Conservation (phyloP, 2,329 filamentous ascomycete genomes). For the Lachnellula occidentalis region DNA sequence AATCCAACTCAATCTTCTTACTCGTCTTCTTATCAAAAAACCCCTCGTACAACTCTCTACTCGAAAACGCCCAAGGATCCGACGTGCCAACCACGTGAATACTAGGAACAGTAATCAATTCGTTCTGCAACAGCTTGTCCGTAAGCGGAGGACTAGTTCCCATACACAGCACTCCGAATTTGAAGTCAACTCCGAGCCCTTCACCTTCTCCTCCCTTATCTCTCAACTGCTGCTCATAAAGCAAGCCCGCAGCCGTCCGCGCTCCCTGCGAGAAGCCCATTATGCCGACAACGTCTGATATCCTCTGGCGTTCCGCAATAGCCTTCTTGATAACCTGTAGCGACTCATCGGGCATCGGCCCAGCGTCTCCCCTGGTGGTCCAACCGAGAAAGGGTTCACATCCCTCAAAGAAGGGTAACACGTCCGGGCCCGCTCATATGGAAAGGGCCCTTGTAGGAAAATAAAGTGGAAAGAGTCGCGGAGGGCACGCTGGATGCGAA, state of each 20-base stretch:
- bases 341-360: constrained; percentile 4
- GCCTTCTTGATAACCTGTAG: background rate
- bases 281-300: constrained; percentile 43
- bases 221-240: constrained; percentile 53
- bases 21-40: constrained; percentile 15
- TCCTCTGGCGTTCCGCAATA: background rate
- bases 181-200: constrained; percentile 9
- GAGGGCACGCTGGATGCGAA: constrained; percentile 11
- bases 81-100: constrained; percentile 21
- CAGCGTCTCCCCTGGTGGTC: constrained; percentile 4
- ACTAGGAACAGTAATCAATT: constrained; percentile 15
- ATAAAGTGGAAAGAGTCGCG: constrained; percentile 10
- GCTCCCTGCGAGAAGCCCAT: constrained; percentile 65
- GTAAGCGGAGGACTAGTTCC: constrained; percentile 15
- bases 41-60: constrained; percentile 9
- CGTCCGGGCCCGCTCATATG: constrained; percentile 10
- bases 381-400: constrained; percentile 14
- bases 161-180: constrained; percentile 20
- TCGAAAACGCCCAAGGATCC: constrained; percentile 21
- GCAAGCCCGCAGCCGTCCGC: constrained; percentile 53
- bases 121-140: constrained; percentile 8
- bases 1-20: constrained; percentile 18
- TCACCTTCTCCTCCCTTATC: background rate
- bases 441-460: constrained; percentile 13
- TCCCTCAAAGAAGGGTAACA: constrained; percentile 17